Base-by-base conservation (phyloP, 805 yeast species). In the Isabelozyma pseudorhagii region DNA sequence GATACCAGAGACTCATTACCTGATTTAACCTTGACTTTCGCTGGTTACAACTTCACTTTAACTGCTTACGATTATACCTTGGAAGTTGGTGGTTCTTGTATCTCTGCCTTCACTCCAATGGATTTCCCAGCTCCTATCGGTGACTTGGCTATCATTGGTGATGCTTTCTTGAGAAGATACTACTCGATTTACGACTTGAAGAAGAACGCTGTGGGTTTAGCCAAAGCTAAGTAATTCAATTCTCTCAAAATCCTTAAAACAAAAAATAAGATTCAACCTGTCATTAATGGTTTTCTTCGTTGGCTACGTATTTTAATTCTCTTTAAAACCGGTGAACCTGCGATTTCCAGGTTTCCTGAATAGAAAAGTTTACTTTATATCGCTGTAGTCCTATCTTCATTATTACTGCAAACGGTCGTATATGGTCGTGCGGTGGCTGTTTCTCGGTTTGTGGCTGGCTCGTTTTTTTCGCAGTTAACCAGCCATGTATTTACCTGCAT, bases 101-200 rank as follows among this genome's bases (percentile, higher is more conserved):
- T 93, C 62, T 92, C 97, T 51, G 96, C 96, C 7, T 89, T 94
- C 79, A 91, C 96, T 40, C 96, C 97, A 61, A 83, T 94, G 93
- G 99, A 94, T 68, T 83, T 94, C 84, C 98, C 98, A 47, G 89
- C 85, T 62, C 97, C 97, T 54, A 86, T 93, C 62, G 98, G 98
- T 52, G 97, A 97, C 58, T 73, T 94, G 73, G 96, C 97, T 50
- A 93, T 94, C 63, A 76, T 94, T 59, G 99, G 99, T 67, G 99
- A 94, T 67, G 93, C 98, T 13, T 94, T 94, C 86, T 82, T 94
- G 74, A 89, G 99, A 79, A 87, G 79, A 67, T 93, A 84, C 79
- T 94, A 94, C 80, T 90, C 97, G 21, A 81, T 94, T 58, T 94
- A 94, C 73, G 98, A 94, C 69, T 69, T 93, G 63, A 90, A 89